Evolutionary conservation across 2,329 filamentous ascomycete genomes (phyloP), one percentile per base, ranked within the genome.

Genomic region (Clarireedia paspali): DNA sequence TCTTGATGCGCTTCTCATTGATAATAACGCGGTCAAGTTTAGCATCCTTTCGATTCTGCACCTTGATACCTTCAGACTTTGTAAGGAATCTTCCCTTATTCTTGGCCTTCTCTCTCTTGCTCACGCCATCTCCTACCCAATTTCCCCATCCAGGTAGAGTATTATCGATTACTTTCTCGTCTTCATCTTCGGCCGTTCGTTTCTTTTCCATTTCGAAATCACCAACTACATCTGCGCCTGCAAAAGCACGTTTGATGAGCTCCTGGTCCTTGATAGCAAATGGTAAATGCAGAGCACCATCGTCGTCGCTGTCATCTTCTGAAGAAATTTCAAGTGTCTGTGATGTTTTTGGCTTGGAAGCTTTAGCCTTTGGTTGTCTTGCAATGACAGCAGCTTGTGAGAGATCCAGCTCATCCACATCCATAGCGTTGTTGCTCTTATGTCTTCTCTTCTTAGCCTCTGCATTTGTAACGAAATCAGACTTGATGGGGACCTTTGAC

Each of bases 111-210:
- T 88, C 81, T 59, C 81, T 82, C 63, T 83, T 85, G 70, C 83
- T 87, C 60, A 96, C 77, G 17, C 91, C 92, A 15, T 88, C 84
- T 60, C 94, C 94, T 5, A 88, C 81, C 94, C 94, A 96, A 66
- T 79, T 85, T 62, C 94, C 94, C 94, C 94, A 99, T 47, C 94
- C 94, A 0, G 91, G 91, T 5, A 99, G 78, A n/a, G 88, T 88
- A 62, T 87, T 87, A 69, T 92, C 90, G 30, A 91, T 74, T 55
- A 89, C 75, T 71, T 94, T 87, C 67, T 95, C 88, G 63, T 88
- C 90, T 70, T 96, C 91, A 17, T 89, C 88, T 30, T 82, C 79
- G 17, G 83, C 81, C 1, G 81, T 76, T 50, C 83, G 81, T 15
- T 77, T 79, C 73, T 97, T 97, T 68, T 97, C 91, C 39, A 78